phyloP scores from a whole-genome alignment of 768 basidiomycete species.

The Termitomyces sp. region DNA sequence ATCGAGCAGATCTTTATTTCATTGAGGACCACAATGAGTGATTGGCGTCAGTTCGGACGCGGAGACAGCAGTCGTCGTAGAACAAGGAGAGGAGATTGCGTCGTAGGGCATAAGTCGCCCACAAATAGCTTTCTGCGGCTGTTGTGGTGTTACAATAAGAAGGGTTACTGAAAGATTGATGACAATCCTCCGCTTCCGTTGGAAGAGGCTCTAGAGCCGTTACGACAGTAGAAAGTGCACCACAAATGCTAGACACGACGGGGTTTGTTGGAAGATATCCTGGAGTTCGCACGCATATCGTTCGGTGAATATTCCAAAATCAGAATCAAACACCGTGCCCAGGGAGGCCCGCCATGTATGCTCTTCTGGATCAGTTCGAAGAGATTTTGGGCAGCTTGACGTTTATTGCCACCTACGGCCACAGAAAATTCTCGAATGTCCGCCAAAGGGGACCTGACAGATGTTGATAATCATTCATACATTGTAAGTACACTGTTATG shows the following conservation, averaged over 20 bases:
- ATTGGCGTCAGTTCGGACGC: background rate
- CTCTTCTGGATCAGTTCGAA: background rate
- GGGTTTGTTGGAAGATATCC: no score
- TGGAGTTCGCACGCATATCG: background rate
- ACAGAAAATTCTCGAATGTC: background rate
- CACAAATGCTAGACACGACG: no score
- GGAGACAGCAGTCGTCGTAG: background rate
- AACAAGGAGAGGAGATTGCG: background rate
- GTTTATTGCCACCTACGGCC: background rate
- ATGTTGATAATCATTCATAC: background rate
- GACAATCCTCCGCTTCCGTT: no score
- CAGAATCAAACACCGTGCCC: background rate
- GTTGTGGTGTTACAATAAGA: background rate
- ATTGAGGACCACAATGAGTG: background rate
- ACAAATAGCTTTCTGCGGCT: background rate
- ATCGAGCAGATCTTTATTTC: background rate
- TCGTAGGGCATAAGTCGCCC: background rate
- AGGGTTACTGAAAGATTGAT: background rate
- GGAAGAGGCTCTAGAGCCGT: no score
- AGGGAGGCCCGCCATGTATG: background rate
- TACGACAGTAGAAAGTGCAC: no score
- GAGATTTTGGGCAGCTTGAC: background rate
- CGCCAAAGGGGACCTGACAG: background rate
- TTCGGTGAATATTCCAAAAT: background rate
- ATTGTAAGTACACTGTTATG: background rate